phyloP scores from a whole-genome alignment of 495 filamentous ascomycete species.

The Ascobolus immersus region DNA sequence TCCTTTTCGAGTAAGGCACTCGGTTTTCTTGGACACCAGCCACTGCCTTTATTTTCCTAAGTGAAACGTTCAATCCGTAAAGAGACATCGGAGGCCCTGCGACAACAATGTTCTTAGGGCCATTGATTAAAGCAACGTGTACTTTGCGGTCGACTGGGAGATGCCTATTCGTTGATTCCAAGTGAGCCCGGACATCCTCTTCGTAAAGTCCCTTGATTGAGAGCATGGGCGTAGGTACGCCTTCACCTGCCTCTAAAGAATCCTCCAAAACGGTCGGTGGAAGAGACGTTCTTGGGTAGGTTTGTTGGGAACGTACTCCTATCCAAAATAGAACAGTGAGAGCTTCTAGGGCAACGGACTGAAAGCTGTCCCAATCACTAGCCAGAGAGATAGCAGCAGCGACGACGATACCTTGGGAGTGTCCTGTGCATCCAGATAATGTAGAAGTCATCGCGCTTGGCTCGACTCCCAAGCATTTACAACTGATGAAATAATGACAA shows the following conservation, averaged over 20 bases:
- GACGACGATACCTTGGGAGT: constrained; percentile 87
- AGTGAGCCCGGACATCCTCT: constrained; percentile 69
- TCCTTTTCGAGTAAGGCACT: constrained; percentile 80
- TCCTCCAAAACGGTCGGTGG: constrained; percentile 83
- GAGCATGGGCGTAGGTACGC: constrained; percentile 84
- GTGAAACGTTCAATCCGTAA: constrained; percentile 77
- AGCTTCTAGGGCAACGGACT: constrained; percentile 45
- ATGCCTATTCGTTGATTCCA: constrained; percentile 87
- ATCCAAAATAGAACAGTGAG: constrained; percentile 98
- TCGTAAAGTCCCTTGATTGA: constrained; percentile 80
- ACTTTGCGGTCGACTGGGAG: constrained; percentile 80
- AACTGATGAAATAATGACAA: constrained; percentile 78
- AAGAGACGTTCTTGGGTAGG: constrained; percentile 79
- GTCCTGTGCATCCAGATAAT: constrained; percentile 70
- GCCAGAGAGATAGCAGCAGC: constrained; percentile 79
- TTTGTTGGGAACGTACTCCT: constrained; percentile 90
- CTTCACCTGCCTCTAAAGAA: constrained; percentile 80
- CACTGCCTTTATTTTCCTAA: constrained; percentile 88
- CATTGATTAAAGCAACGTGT: constrained; percentile 84
- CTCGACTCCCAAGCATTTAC: constrained; percentile 61
- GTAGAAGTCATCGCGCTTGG: constrained; percentile 64
- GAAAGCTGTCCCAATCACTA: constrained; percentile 71
- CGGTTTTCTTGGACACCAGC: constrained; percentile 90
- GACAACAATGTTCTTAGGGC: constrained; percentile 86
- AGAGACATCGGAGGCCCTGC: constrained; percentile 87